These are phyloP conservation scores for Boletus rubroflammeus DNA, from an alignment of 768 basidiomycete genomes.

Conservation along the genomic window DNA sequence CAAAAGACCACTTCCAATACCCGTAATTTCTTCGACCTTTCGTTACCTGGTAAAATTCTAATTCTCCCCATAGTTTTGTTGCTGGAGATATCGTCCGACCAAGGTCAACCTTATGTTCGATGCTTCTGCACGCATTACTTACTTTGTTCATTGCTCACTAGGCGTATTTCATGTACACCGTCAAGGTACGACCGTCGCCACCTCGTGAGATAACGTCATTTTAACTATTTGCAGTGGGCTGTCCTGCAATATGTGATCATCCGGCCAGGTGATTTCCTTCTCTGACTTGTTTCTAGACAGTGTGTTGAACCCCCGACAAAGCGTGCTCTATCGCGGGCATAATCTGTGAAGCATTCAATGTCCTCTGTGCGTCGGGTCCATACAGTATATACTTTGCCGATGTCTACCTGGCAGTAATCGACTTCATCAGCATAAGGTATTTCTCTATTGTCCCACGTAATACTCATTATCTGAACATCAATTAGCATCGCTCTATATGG, in stretches of 20 bases:
- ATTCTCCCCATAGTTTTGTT: slow-evolving; percentile 57
- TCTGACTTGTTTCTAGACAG: not conserved
- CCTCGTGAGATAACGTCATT: not conserved
- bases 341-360: slow-evolving; percentile 62
- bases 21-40: slow-evolving; percentile 38
- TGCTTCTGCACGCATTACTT: not conserved
- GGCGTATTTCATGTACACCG: slow-evolving; percentile 86
- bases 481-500: slow-evolving; percentile 81
- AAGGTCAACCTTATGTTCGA: slow-evolving; percentile 43
- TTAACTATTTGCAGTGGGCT: slow-evolving; percentile 52
- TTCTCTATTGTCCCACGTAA: slow-evolving; percentile 1
- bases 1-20: slow-evolving; percentile 67
- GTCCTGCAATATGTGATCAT: slow-evolving; percentile 88
- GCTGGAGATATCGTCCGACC: slow-evolving; percentile 76
- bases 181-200: slow-evolving; percentile 54
- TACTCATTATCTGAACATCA: not conserved
- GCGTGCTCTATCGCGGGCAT: slow-evolving; percentile 66
- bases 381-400: slow-evolving; percentile 60
- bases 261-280: slow-evolving; percentile 42
- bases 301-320: slow-evolving; percentile 10
- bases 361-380: slow-evolving; percentile 65
- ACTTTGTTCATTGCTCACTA: slow-evolving; percentile 24
- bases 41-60: not conserved
- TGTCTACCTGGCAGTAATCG: slow-evolving; percentile 67
- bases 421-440: slow-evolving; percentile 81